A percentile compares a stretch with the other conserved stretches of the same genome.
Conservation (phyloP, 306 rosid genomes). For the Malus fusca region DNA sequence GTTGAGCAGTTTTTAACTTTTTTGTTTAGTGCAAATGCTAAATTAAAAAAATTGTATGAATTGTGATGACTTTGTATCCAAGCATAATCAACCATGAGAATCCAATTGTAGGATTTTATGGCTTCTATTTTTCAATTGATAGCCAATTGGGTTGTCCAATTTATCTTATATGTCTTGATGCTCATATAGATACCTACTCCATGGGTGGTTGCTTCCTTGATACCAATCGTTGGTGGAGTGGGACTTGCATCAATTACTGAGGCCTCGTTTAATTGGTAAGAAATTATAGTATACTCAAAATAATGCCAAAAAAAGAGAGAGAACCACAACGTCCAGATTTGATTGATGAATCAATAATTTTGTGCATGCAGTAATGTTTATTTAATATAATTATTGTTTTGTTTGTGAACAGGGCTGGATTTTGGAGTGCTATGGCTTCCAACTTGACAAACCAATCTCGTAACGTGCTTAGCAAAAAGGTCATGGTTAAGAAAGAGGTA, state of each 20-base stretch:
- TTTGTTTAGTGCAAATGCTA: background rate
- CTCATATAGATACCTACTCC: constrained; percentile 49
- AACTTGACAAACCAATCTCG: constrained; percentile 91
- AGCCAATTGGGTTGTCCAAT: background rate
- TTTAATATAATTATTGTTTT: constrained; percentile 14
- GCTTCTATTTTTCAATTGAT: background rate
- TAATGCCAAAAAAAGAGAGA: background rate
- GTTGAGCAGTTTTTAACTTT: background rate
- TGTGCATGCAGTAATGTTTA: constrained; percentile 2
- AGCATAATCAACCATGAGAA: background rate
- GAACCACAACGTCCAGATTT: background rate
- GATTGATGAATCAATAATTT: background rate
- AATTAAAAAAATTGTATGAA: background rate
- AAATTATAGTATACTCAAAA: background rate
- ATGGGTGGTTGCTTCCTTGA: constrained; percentile 77
- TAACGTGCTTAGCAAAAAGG: constrained; percentile 93
- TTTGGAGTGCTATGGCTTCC: constrained; percentile 99
- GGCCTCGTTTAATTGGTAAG: constrained; percentile 88
- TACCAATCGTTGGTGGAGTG: constrained; percentile 91
- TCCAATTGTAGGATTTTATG: background rate
- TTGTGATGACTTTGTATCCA: background rate
- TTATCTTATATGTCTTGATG: background rate
- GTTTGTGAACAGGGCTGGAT: constrained; percentile 62
- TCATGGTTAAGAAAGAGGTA: constrained; percentile 84
- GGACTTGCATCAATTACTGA: constrained; percentile 81